Evolutionary conservation across 768 basidiomycete species (phyloP), one percentile per base, ranked within the genome.

Genomic region (Coprinopsis strossmayeri): DNA sequence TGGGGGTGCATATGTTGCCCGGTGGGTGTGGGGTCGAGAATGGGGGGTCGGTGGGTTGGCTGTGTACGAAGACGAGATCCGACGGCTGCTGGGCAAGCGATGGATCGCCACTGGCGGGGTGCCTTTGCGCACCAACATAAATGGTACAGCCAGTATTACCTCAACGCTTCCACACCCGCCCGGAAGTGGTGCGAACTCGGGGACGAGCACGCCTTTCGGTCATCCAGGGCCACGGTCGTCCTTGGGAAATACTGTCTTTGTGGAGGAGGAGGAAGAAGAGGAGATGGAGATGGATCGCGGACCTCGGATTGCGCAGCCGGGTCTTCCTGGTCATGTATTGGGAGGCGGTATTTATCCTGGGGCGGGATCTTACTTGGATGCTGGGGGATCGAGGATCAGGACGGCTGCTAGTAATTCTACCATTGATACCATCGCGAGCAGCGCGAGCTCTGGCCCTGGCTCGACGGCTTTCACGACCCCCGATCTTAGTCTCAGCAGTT

Each of bases 1-100:
- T 2, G 89, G 89, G 0, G 76, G 79, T 0, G 86, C 89, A 1
- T 91, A 88, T 58, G 67, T 87, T 34, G 90, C 88, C 24, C 74
- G 90, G 5, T 92, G 90, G 89, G 82, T 87, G 35, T 91, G 87
- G 88, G 81, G 85, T 34, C 76, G 79, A 54, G 83, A 87, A 56
- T 62, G 70, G 69, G 67, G 68, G 20, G 59, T 68, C 2, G 67
- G 72, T 28, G 68, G 76, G 4, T 68, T 80, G 20, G 78, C 75
- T 20, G 80, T 77, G 21, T 91, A 85, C 54, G 89, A 91, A 60
- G 90, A 91, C 49, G 89, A 91, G 65, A 77, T 90, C 47, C 71
- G 78, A 50, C 66, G 86, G 57, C 57, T 91, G 42, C 69, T 87
- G 30, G 77, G 77, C 38, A 88, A 87, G 63, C 72, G 87, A 45